A percentile compares a stretch with the other conserved stretches of the same genome.
phyloP scores from a whole-genome alignment of 1,139 yeast genomes.

The Williopsis jadinii region DNA sequence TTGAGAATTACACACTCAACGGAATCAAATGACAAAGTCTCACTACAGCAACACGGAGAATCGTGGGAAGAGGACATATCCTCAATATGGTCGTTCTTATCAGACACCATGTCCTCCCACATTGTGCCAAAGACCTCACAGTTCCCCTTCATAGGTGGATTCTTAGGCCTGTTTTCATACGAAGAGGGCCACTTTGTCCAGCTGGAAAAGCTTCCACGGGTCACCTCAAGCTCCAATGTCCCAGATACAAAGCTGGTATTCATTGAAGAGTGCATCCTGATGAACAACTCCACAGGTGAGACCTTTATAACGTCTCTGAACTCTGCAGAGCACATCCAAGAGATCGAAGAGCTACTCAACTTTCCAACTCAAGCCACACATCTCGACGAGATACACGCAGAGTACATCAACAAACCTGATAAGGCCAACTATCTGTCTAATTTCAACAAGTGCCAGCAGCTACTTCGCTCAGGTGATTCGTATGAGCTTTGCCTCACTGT shows the following conservation, averaged over 20 bases:
- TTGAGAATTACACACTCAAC: slow-evolving; percentile 55
- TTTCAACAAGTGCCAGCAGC: slow-evolving; percentile 61
- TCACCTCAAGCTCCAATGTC: slow-evolving; percentile 26
- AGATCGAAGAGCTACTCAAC: slow-evolving; percentile 1
- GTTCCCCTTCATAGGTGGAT: slow-evolving; percentile 84
- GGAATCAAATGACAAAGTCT: slow-evolving; percentile 21
- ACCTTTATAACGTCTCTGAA: slow-evolving; percentile 50
- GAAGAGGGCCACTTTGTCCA: slow-evolving; percentile 64
- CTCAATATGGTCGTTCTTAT: slow-evolving; percentile 43
- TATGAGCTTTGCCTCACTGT: slow-evolving; percentile 91
- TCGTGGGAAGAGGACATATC: slow-evolving; percentile 1
- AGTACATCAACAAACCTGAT: slow-evolving; percentile 45
- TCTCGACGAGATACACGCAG: slow-evolving; percentile 11
- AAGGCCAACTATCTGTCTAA: slow-evolving; percentile 46
- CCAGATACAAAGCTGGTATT: slow-evolving; percentile 77
- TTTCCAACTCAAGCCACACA: not conserved
- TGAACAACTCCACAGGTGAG: slow-evolving; percentile 27
- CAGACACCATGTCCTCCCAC: slow-evolving; percentile 38
- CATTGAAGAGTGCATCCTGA: slow-evolving; percentile 56
- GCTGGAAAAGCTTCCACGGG: slow-evolving; percentile 27
- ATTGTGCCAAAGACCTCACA: slow-evolving; percentile 11
- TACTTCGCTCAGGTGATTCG: slow-evolving; percentile 76
- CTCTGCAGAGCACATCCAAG: slow-evolving; percentile 1
- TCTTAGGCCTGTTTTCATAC: slow-evolving; percentile 77
- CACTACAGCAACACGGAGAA: not conserved